Percentiles rank a stretch among this genome's conserved stretches.
These are phyloP conservation scores for Apiospora rasikravindrae DNA, from an alignment of 2,329 filamentous ascomycete genomes.

Conservation along the genomic window DNA sequence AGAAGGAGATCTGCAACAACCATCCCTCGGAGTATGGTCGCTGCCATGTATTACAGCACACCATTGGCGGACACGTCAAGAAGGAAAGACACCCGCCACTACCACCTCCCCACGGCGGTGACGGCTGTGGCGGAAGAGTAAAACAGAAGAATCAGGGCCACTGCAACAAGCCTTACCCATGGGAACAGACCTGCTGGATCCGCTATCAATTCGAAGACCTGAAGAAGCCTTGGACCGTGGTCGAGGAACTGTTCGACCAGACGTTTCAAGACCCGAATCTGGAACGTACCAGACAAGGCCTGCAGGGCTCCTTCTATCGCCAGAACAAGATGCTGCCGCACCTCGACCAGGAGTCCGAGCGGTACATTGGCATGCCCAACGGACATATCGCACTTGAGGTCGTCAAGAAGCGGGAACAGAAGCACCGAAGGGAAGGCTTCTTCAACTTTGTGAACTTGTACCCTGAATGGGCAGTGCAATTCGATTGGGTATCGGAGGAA, in stretches of 20 bases:
- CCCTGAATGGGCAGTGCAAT: slow-evolving; percentile 52
- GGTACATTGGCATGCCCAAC: slow-evolving; percentile 32
- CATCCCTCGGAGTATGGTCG: neutral
- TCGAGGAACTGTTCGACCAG: slow-evolving; percentile 27
- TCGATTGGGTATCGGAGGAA: slow-evolving; percentile 49
- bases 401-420: slow-evolving; percentile 34
- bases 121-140: neutral
- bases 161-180: slow-evolving; percentile 38
- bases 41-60: neutral
- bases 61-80: neutral
- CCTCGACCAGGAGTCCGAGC: slow-evolving; percentile 27
- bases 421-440: slow-evolving; percentile 30
- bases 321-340: slow-evolving; percentile 35
- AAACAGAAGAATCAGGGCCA: slow-evolving; percentile 28
- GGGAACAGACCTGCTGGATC: slow-evolving; percentile 37
- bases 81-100: neutral
- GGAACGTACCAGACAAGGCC: slow-evolving; percentile 31
- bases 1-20: neutral
- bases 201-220: slow-evolving; percentile 36
- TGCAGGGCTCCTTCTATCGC: slow-evolving; percentile 39
- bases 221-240: slow-evolving; percentile 30
- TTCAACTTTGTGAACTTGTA: slow-evolving; percentile 45
- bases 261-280: slow-evolving; percentile 32
- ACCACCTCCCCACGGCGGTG: neutral
- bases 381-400: slow-evolving; percentile 31